phyloP scores from a whole-genome alignment of 208 protist genomes.

The Wallacemonas sp. region DNA sequence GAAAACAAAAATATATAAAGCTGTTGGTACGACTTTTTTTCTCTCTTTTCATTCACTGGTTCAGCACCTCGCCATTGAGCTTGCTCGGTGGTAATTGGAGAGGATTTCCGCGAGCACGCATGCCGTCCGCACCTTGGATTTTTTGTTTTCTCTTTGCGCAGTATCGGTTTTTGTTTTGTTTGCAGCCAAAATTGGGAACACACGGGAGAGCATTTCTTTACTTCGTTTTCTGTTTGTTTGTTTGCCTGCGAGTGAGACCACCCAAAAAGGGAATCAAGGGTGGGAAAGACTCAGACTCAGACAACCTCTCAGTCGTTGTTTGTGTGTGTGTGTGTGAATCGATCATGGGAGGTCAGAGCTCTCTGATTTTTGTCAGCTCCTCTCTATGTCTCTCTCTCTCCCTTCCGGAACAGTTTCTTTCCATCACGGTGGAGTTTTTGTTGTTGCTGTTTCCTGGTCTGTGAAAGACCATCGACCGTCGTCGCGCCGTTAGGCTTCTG shows the following conservation, averaged over 20 bases:
- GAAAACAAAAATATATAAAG: constrained; percentile 14
- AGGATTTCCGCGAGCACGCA: not conserved
- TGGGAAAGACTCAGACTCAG: not conserved
- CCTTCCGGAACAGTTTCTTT: too few relatives aligned
- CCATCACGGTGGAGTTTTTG: too few relatives aligned
- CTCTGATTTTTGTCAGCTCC: too few relatives aligned
- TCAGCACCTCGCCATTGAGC: not conserved
- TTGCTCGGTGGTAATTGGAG: not conserved
- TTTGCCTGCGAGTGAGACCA: not conserved
- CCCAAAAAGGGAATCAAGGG: not conserved
- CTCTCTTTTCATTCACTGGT: constrained; percentile 10
- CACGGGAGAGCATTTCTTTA: constrained; percentile 10
- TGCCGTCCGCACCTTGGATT: not conserved
- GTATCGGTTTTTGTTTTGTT: too few relatives aligned
- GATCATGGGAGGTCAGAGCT: too few relatives aligned
- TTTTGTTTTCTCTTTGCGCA: too few relatives aligned
- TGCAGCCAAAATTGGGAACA: too few relatives aligned
- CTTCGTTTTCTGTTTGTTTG: constrained; percentile 2
- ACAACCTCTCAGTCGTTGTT: not conserved
- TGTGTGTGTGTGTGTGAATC: too few relatives aligned
- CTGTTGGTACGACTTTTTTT: constrained; percentile 6
- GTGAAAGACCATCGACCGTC: too few relatives aligned
- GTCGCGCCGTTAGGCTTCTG: too few relatives aligned
- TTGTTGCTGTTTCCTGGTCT: too few relatives aligned
- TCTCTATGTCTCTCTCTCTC: too few relatives aligned